Conservation (phyloP, 495 filamentous ascomycete species). For the Xylaria bambusicola region DNA sequence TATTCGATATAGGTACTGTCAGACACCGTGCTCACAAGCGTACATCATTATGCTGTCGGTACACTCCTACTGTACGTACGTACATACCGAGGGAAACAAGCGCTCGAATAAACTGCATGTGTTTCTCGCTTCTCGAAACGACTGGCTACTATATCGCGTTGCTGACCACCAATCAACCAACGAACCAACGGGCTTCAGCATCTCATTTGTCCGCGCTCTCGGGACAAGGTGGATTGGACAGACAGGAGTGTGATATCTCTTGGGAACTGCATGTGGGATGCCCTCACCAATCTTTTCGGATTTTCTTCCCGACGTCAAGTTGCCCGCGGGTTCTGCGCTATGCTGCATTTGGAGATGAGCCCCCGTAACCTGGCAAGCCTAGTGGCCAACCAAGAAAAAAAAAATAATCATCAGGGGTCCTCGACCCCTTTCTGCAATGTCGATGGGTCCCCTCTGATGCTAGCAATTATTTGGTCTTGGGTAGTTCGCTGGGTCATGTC, state of each 20-base stretch:
- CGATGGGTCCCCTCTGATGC: too few species aligned
- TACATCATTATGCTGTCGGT: too few species aligned
- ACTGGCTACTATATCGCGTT: neutral
- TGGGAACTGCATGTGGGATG: neutral
- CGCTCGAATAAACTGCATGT: neutral
- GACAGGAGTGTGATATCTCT: conserved; percentile 5
- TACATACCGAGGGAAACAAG: neutral
- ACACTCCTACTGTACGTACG: too few species aligned
- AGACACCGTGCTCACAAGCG: neutral
- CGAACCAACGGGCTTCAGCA: too few species aligned
- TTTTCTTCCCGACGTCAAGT: neutral
- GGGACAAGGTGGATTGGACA: neutral
- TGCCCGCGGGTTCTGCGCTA: neutral
- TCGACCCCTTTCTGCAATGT: conserved; percentile 6
- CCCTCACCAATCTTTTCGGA: neutral
- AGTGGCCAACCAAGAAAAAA: neutral
- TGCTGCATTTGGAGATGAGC: conserved; percentile 14
- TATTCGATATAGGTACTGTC: neutral
- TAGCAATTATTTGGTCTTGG: neutral
- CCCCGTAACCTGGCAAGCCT: conserved; percentile 3
- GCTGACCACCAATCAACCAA: neutral
- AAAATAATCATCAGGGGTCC: neutral
- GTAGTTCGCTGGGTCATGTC: neutral
- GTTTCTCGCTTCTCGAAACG: conserved; percentile 1
- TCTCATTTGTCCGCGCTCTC: neutral